These are phyloP conservation scores for Nemania sp. DNA, from an alignment of 2,329 filamentous ascomycete genomes.

Conservation along the genomic window DNA sequence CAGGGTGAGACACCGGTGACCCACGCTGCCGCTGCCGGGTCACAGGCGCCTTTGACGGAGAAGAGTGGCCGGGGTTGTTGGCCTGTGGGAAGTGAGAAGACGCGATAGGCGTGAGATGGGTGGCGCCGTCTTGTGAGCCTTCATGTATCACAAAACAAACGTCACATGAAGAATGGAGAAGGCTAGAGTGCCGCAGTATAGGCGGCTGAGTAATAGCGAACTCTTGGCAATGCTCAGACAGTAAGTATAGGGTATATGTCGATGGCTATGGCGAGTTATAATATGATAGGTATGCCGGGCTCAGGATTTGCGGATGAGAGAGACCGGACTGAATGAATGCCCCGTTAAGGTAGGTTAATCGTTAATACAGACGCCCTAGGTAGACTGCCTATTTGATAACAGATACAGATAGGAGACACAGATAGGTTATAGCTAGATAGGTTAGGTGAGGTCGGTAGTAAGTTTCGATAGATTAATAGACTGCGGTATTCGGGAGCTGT, in stretches of 20 bases:
- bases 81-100: not conserved
- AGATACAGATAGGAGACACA: too few relatives aligned
- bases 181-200: not conserved
- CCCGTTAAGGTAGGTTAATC: not conserved
- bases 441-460: too few relatives aligned
- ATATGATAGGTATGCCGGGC: not conserved
- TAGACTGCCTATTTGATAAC: too few relatives aligned
- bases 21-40: slow-evolving; percentile 24
- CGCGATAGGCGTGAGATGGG: not conserved
- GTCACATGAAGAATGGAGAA: not conserved
- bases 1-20: slow-evolving; percentile 27
- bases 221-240: slow-evolving; percentile 17
- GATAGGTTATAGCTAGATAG: too few relatives aligned
- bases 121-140: slow-evolving; percentile 5
- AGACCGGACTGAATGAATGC: not conserved
- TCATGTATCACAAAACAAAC: too few relatives aligned
- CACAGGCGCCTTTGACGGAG: slow-evolving; percentile 2
- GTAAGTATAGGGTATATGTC: too few relatives aligned
- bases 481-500: too few relatives aligned
- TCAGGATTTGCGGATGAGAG: too few relatives aligned
- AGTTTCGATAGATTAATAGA: too few relatives aligned
- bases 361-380: not conserved
- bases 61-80: not conserved
- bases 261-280: not conserved
- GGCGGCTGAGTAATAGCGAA: slow-evolving; percentile 5